A percentile compares a stretch with the other conserved stretches of the same genome.
These are phyloP conservation scores for Colletotrichum horii DNA, from an alignment of 2,329 filamentous ascomycete species.

Conservation along the genomic window DNA sequence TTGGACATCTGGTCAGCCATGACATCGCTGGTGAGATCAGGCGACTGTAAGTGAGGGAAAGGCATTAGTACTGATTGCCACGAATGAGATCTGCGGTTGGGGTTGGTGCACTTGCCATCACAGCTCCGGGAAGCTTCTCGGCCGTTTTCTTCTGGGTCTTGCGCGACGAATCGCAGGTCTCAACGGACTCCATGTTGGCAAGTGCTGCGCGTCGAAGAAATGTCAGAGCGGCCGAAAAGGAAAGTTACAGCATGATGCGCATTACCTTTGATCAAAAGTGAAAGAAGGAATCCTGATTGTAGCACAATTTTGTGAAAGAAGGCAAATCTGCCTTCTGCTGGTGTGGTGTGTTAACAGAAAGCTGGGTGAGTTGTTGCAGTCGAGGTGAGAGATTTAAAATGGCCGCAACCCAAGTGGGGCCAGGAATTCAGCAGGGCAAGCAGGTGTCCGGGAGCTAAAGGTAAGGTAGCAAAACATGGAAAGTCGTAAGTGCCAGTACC, in stretches of 20 bases:
- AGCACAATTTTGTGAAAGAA: no score
- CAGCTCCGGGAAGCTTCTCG: background rate
- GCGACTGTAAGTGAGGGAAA: no score
- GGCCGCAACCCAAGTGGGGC: background rate
- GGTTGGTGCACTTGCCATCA: background rate
- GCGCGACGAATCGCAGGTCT: no score
- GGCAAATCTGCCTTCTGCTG: background rate
- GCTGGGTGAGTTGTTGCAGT: background rate
- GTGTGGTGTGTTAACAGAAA: background rate
- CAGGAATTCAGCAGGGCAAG: background rate
- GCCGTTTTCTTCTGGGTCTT: background rate
- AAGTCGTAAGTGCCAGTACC: background rate
- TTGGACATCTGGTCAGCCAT: background rate
- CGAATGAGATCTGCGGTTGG: no score
- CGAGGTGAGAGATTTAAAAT: background rate
- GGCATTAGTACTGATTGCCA: no score
- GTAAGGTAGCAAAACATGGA: background rate
- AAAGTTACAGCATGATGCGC: background rate
- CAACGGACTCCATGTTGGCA: no score
- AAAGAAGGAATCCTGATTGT: no score
- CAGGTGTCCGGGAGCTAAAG: background rate
- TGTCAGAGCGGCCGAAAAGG: no score
- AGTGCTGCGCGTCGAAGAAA: no score
- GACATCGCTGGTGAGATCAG: no score
- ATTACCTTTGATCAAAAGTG: background rate